Evolutionary conservation across 768 basidiomycete genomes (phyloP).

Genomic region (Neoboletus brunneissimus): DNA sequence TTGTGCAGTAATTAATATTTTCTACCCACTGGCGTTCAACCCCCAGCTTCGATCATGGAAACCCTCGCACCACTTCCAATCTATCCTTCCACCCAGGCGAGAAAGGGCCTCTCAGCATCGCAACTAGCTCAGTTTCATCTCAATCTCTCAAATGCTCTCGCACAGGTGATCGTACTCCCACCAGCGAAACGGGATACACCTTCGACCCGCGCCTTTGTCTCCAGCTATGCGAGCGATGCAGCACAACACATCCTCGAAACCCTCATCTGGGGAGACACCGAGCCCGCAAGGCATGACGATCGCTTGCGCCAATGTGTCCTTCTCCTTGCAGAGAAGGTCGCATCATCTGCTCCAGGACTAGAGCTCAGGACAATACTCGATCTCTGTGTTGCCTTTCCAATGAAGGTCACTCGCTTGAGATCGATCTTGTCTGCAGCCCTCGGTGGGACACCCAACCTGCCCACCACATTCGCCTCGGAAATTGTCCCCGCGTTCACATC

Average conservation of each 20-base stretch:
- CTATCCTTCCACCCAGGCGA: slow-evolving; percentile 52
- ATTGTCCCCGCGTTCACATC: slow-evolving; percentile 56
- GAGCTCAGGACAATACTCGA: slow-evolving; percentile 59
- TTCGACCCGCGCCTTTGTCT: slow-evolving; percentile 48
- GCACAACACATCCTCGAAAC: slow-evolving; percentile 51
- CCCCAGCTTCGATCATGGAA: slow-evolving; percentile 25
- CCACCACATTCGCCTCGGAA: slow-evolving; percentile 38
- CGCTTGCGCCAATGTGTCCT: slow-evolving; percentile 49
- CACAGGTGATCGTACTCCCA: slow-evolving; percentile 48
- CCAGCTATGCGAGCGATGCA: slow-evolving; percentile 55
- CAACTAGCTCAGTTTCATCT: slow-evolving; percentile 47
- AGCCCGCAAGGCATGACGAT: slow-evolving; percentile 37
- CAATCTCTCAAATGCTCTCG: slow-evolving; percentile 49
- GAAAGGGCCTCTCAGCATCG: slow-evolving; percentile 50
- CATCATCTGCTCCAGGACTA: slow-evolving; percentile 37
- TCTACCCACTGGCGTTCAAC: too few species aligned
- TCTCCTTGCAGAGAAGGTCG: slow-evolving; percentile 55
- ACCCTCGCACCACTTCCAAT: slow-evolving; percentile 41
- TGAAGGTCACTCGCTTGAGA: slow-evolving; percentile 43
- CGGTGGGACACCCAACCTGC: slow-evolving; percentile 32
- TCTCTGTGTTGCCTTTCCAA: slow-evolving; percentile 55
- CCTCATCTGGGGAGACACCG: slow-evolving; percentile 53
- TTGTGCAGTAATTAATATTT: background rate
- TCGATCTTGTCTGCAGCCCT: slow-evolving; percentile 43
- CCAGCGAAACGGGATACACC: slow-evolving; percentile 45